Evolutionary conservation across 768 basidiomycete species (phyloP).

Genomic region (Lentinula sp.): DNA sequence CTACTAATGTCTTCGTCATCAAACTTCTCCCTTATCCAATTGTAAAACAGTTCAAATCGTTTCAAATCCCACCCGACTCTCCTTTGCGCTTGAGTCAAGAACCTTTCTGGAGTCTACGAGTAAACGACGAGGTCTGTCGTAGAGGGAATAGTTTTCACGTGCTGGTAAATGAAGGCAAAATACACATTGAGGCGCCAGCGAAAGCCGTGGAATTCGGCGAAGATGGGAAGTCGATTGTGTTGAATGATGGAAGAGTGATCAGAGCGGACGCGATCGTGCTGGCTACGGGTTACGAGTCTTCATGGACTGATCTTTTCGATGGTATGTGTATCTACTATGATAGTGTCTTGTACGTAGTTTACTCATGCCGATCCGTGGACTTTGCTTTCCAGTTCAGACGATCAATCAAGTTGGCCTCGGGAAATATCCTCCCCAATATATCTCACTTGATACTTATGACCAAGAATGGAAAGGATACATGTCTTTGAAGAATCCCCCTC

Average conservation of each 20-base stretch:
- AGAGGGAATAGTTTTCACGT: slow-evolving; percentile 42
- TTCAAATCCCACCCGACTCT: slow-evolving; percentile 37
- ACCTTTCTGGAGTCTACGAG: slow-evolving; percentile 8
- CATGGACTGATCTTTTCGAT: slow-evolving; percentile 41
- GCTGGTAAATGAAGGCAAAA: slow-evolving; percentile 43
- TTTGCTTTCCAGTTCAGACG: slow-evolving; percentile 20
- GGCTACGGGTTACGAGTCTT: slow-evolving; percentile 54
- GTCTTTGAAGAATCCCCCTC: slow-evolving; percentile 35
- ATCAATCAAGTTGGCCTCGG: slow-evolving; percentile 11
- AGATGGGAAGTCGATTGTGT: slow-evolving; percentile 29
- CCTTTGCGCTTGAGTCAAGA: slow-evolving; percentile 33
- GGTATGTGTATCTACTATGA: slow-evolving; percentile 11
- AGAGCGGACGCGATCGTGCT: slow-evolving; percentile 44
- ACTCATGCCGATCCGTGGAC: background rate
- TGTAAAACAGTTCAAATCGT: slow-evolving; percentile 21
- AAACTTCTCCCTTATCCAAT: background rate
- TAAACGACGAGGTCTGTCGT: slow-evolving; percentile 15
- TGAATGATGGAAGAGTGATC: slow-evolving; percentile 37
- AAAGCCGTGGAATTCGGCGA: slow-evolving; percentile 30
- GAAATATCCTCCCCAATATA: slow-evolving; percentile 8
- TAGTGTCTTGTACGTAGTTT: too few relatives aligned
- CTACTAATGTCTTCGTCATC: background rate
- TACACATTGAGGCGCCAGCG: slow-evolving; percentile 40
- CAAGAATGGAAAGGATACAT: slow-evolving; percentile 32
- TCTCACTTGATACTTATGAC: background rate